These are phyloP conservation scores for Penicillium thymicola DNA, from an alignment of 2,329 filamentous ascomycete species.

Conservation along the genomic window DNA sequence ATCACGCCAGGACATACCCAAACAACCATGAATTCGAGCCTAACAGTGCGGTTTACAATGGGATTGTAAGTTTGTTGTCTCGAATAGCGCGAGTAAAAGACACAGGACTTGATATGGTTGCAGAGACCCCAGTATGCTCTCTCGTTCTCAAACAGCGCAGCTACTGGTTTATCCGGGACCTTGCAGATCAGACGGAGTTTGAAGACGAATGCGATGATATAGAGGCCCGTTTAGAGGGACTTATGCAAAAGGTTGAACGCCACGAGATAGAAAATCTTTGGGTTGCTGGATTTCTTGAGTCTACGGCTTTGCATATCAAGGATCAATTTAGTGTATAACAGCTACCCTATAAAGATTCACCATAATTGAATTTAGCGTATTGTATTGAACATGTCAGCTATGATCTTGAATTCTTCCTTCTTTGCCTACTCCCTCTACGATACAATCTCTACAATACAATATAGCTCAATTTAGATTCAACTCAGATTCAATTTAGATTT, in stretches of 20 bases:
- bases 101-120: neutral
- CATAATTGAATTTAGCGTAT: too few species aligned
- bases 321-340: neutral
- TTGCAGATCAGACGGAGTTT: neutral
- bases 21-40: neutral
- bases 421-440: too few species aligned
- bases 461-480: too few species aligned
- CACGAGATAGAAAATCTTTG: neutral
- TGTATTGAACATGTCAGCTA: too few species aligned
- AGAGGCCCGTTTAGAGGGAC: neutral
- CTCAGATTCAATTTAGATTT: too few species aligned
- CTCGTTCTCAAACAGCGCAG: neutral
- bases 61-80: neutral
- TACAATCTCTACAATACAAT: too few species aligned
- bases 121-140: neutral
- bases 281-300: neutral
- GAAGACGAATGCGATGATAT: neutral
- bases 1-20: neutral
- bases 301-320: neutral
- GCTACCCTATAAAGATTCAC: too few species aligned
- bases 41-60: neutral
- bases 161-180: neutral
- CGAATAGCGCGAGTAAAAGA: neutral
- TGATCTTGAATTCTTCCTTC: too few species aligned
- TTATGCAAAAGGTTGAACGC: neutral